phyloP scores from a whole-genome alignment of 305 asterid species.

The Stenogyne calaminthoides region DNA sequence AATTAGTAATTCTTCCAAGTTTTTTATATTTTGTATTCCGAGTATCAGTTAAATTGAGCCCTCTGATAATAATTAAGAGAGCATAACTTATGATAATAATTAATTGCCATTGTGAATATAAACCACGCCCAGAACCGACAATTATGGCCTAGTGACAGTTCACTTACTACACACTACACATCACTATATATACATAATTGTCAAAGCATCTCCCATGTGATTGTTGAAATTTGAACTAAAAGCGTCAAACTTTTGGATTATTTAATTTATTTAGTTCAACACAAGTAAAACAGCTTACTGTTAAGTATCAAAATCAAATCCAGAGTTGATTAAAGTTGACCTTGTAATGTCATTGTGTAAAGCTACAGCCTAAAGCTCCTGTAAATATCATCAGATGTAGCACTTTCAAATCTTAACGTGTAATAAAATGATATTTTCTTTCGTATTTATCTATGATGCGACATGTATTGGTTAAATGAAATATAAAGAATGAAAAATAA shows the following conservation, averaged over 20 bases:
- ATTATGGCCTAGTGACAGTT: slow-evolving; percentile 27
- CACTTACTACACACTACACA: too few species aligned
- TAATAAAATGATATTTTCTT: too few species aligned
- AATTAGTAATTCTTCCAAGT: too few species aligned
- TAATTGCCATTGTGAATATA: neutral
- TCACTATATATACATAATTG: slow-evolving; percentile 5
- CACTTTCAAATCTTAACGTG: too few species aligned
- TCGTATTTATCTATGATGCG: too few species aligned
- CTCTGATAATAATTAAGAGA: neutral
- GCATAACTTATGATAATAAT: neutral
- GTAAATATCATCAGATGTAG: too few species aligned
- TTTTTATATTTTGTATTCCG: too few species aligned
- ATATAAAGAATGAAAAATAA: neutral
- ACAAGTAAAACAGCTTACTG: slow-evolving; percentile 4
- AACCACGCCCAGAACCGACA: slow-evolving; percentile 31
- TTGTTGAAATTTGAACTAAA: slow-evolving; percentile 8
- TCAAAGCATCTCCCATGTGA: slow-evolving; percentile 45
- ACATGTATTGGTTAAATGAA: too few species aligned
- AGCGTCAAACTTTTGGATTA: slow-evolving; percentile 16
- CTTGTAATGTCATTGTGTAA: neutral
- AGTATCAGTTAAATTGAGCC: neutral
- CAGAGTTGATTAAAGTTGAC: neutral
- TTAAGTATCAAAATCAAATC: slow-evolving; percentile 16
- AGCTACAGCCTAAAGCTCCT: too few species aligned
- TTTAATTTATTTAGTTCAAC: neutral